phyloP scores from a whole-genome alignment of 345 rosid genomes.

The Eucalyptus regnans region DNA sequence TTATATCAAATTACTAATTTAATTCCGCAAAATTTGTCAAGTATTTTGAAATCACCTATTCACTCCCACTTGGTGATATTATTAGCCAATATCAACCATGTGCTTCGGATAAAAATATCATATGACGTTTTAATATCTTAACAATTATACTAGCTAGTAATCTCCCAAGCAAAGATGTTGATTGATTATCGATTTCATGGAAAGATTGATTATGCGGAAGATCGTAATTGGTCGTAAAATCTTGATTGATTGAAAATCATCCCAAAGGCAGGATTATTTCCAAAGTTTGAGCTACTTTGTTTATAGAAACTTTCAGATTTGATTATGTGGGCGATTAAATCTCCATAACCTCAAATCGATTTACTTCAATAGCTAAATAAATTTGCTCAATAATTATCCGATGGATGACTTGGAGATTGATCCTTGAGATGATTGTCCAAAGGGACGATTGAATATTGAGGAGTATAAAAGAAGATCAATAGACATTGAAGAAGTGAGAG shows the following conservation, averaged over 20 bases:
- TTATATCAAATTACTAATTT: neutral
- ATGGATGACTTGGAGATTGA: neutral
- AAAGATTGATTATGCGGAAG: too few relatives aligned
- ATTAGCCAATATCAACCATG: too few relatives aligned
- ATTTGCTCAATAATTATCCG: neutral
- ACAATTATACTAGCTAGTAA: too few relatives aligned
- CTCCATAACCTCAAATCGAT: neutral
- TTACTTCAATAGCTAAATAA: neutral
- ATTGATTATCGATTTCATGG: too few relatives aligned
- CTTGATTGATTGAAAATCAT: neutral
- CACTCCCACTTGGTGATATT: too few relatives aligned
- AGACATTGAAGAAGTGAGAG: neutral
- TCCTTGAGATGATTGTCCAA: too few relatives aligned
- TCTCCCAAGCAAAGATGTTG: too few relatives aligned
- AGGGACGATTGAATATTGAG: neutral
- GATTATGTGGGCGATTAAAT: neutral
- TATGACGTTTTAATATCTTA: too few relatives aligned
- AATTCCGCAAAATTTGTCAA: too few relatives aligned
- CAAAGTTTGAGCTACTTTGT: neutral
- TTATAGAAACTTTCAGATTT: neutral
- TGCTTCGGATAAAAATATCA: too few relatives aligned
- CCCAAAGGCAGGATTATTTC: neutral
- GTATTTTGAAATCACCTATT: too few relatives aligned
- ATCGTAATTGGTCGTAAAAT: too few relatives aligned
- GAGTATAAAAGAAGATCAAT: neutral